phyloP scores from a whole-genome alignment of 805 yeast genomes.

The Ogataea parapolymorpha region DNA sequence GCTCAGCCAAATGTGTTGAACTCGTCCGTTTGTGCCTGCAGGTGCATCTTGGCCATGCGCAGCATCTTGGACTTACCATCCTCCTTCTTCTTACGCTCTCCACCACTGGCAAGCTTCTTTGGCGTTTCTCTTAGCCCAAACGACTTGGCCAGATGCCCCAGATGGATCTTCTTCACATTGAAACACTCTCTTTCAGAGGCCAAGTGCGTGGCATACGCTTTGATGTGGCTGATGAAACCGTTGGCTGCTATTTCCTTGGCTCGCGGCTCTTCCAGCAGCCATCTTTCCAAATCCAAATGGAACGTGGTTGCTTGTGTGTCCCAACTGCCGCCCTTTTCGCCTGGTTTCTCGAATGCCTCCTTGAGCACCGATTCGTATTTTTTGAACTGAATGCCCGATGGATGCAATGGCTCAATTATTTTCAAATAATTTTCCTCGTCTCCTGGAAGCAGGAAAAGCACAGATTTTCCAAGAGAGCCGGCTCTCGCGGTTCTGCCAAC shows the following conservation, averaged over 20 bases:
- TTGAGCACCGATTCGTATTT: constrained; percentile 43
- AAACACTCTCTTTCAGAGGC: constrained; percentile 74
- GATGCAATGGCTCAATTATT: constrained; percentile 55
- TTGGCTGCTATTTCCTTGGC: constrained; percentile 66
- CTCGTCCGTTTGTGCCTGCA: constrained; percentile 62
- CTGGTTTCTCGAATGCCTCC: constrained; percentile 27
- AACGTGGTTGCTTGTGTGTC: constrained; percentile 94
- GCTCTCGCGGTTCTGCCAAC: constrained; percentile 98
- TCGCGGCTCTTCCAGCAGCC: constrained; percentile 67
- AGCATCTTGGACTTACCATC: constrained; percentile 72
- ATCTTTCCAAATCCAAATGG: constrained; percentile 88
- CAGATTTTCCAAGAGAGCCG: constrained; percentile 79
- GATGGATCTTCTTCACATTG: constrained; percentile 77
- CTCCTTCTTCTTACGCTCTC: constrained; percentile 48
- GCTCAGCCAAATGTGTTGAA: constrained; percentile 50
- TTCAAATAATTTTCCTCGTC: constrained; percentile 81
- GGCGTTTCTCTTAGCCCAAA: constrained; percentile 96
- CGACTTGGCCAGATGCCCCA: constrained; percentile 94
- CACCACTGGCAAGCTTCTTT: constrained; percentile 58
- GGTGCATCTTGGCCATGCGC: constrained; percentile 68
- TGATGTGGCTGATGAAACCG: constrained; percentile 83
- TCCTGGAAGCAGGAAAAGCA: constrained; percentile 82
- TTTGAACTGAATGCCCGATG: constrained; percentile 40
- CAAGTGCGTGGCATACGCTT: constrained; percentile 96
- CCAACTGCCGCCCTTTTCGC: constrained; percentile 52